Conservation (phyloP, 108 stramenopile species). For the Nitzschia sp. region DNA sequence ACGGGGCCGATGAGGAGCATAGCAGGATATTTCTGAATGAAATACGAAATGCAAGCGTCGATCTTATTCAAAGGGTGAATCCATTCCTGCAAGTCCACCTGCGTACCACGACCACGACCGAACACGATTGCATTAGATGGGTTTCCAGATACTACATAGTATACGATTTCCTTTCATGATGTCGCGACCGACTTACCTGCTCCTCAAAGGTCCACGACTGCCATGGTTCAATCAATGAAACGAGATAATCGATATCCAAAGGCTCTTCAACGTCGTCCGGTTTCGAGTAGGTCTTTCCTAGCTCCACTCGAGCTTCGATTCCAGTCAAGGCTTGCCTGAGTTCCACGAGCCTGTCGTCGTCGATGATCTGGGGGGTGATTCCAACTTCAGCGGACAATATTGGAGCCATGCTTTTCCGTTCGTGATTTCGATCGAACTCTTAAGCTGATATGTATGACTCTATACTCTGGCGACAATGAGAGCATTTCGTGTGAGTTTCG, state of each 20-base stretch:
- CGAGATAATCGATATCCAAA: slow-evolving; percentile 54
- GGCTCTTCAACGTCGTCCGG: slow-evolving; percentile 20
- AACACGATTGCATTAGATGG: no score
- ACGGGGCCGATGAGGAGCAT: slow-evolving; percentile 58
- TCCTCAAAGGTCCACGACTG: slow-evolving; percentile 75
- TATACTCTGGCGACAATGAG: no score
- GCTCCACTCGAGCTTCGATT: slow-evolving; percentile 17
- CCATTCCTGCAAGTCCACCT: slow-evolving; percentile 89
- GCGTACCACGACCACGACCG: not conserved
- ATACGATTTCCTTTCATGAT: not conserved
- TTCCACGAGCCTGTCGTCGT: slow-evolving; percentile 49
- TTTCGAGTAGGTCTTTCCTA: not conserved
- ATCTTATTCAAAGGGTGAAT: slow-evolving; percentile 75
- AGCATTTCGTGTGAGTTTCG: no score
- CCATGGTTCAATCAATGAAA: slow-evolving; percentile 48
- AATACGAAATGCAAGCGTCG: slow-evolving; percentile 63
- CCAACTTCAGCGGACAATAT: slow-evolving; percentile 51
- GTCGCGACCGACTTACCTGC: slow-evolving; percentile 53
- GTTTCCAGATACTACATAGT: no score
- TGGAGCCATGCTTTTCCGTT: slow-evolving; percentile 55
- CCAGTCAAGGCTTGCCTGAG: slow-evolving; percentile 41
- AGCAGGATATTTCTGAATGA: slow-evolving; percentile 59
- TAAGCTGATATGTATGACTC: no score
- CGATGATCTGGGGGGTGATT: slow-evolving; percentile 67
- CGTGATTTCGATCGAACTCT: not conserved